These are phyloP conservation scores for Bruguiera gymnorhiza DNA, from an alignment of 345 rosid species.

Conservation along the genomic window DNA sequence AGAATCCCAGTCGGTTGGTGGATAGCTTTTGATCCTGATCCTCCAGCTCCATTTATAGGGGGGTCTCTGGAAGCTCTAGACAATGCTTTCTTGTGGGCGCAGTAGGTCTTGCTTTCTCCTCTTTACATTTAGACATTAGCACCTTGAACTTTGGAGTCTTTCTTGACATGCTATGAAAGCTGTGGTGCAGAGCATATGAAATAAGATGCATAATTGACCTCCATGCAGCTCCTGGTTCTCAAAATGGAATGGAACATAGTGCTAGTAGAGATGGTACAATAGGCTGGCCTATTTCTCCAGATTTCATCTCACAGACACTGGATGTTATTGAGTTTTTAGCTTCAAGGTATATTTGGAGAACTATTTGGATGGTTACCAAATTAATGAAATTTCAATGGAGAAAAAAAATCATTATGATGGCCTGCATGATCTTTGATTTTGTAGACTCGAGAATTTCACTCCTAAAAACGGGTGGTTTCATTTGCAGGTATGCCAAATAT, in stretches of 20 bases:
- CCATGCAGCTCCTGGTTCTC: slow-evolving; percentile 85
- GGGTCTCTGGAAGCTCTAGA: slow-evolving; percentile 68
- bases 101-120: slow-evolving; percentile 41
- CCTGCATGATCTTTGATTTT: too few relatives aligned
- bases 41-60: slow-evolving; percentile 65
- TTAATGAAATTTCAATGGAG: neutral
- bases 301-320: slow-evolving; percentile 52
- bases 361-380: neutral
- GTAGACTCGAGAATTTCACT: neutral
- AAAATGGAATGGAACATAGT: slow-evolving; percentile 81
- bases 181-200: slow-evolving; percentile 50
- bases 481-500: slow-evolving; percentile 52
- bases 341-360: slow-evolving; percentile 42
- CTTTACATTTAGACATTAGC: neutral
- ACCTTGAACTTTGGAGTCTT: slow-evolving; percentile 7
- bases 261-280: slow-evolving; percentile 63
- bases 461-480: neutral
- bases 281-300: slow-evolving; percentile 54
- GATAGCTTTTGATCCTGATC: slow-evolving; percentile 69
- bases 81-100: slow-evolving; percentile 70
- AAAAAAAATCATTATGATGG: too few relatives aligned
- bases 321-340: slow-evolving; percentile 64
- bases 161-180: slow-evolving; percentile 6
- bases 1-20: slow-evolving; percentile 87
- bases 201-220: slow-evolving; percentile 76